Evolutionary conservation across 257 asterid genomes (phyloP).

Genomic region (Solanum pennellii): DNA sequence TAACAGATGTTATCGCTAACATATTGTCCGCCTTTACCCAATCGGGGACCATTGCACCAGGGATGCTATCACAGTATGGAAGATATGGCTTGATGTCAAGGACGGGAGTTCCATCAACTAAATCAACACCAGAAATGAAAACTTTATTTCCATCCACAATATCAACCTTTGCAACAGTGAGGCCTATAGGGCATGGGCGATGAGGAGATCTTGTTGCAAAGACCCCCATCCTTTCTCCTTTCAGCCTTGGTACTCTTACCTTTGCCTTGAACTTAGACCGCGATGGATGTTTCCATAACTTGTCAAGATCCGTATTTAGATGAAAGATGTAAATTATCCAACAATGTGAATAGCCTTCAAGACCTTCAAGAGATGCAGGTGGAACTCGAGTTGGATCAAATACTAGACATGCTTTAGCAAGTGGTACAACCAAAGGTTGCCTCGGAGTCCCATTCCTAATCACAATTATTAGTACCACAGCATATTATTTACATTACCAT

Average conservation of each 20-base stretch:
- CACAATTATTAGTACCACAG: neutral
- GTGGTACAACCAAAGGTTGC: slow-evolving; percentile 95
- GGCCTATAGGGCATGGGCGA: slow-evolving; percentile 95
- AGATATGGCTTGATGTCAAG: slow-evolving; percentile 92
- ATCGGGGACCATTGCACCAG: slow-evolving; percentile 63
- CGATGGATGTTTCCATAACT: slow-evolving; percentile 86
- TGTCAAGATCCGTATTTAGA: slow-evolving; percentile 80
- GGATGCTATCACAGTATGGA: slow-evolving; percentile 81
- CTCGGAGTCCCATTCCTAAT: slow-evolving; percentile 80
- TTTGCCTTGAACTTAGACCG: slow-evolving; percentile 80
- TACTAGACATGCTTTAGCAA: slow-evolving; percentile 66
- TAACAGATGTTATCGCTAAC: slow-evolving; percentile 61
- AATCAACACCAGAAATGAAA: slow-evolving; percentile 86
- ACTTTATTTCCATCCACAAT: slow-evolving; percentile 42
- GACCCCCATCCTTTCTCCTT: slow-evolving; percentile 81
- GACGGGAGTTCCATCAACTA: slow-evolving; percentile 97
- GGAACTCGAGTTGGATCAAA: slow-evolving; percentile 72
- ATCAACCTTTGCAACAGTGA: slow-evolving; percentile 97
- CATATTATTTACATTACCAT: neutral
- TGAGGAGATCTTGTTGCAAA: slow-evolving; percentile 99
- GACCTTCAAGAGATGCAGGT: slow-evolving; percentile 81
- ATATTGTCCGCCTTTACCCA: slow-evolving; percentile 79
- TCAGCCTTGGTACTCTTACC: slow-evolving; percentile 89
- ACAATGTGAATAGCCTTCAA: slow-evolving; percentile 82
- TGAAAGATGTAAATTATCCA: slow-evolving; percentile 94